These are phyloP conservation scores for Plasmodium knowlesi DNA, from an alignment of 169 alveolate genomes.

Conservation along the genomic window DNA sequence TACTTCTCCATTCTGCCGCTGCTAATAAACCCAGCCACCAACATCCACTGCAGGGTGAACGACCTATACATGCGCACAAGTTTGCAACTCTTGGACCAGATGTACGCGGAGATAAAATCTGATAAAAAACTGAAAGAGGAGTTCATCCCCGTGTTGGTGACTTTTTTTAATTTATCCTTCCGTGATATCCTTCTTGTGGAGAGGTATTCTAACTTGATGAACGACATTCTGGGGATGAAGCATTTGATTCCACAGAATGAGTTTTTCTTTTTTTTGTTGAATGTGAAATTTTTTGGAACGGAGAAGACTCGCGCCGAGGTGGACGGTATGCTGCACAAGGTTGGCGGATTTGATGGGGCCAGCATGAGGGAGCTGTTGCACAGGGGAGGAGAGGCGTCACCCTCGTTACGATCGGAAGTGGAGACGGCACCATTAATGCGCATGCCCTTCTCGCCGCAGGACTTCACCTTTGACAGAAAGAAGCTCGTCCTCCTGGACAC, in stretches of 20 bases:
- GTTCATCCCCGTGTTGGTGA: conserved; percentile 1
- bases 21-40: conserved; percentile 24
- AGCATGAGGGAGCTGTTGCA: not conserved
- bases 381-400: no score
- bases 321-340: not conserved
- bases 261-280: conserved; percentile 25
- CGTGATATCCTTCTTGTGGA: conserved; percentile 12
- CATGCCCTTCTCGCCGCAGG: not conserved
- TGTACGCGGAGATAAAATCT: conserved; percentile 3
- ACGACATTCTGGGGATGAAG: conserved; percentile 9
- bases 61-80: conserved; percentile 20
- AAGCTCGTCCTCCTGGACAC: conserved; percentile 38
- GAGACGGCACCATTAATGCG: not conserved
- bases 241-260: not conserved
- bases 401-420: not conserved
- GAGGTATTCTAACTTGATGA: conserved; percentile 20
- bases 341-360: not conserved
- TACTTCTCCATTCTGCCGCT: conserved; percentile 43
- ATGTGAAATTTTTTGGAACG: conserved; percentile 8
- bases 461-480: conserved; percentile 45
- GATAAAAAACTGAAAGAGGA: conserved; percentile 4
- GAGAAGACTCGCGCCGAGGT: not conserved
- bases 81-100: not conserved
- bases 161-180: conserved; percentile 40
- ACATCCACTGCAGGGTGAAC: conserved; percentile 15